Base-by-base conservation (phyloP, 2,329 filamentous ascomycete genomes). In the Laburnicola sp. region DNA sequence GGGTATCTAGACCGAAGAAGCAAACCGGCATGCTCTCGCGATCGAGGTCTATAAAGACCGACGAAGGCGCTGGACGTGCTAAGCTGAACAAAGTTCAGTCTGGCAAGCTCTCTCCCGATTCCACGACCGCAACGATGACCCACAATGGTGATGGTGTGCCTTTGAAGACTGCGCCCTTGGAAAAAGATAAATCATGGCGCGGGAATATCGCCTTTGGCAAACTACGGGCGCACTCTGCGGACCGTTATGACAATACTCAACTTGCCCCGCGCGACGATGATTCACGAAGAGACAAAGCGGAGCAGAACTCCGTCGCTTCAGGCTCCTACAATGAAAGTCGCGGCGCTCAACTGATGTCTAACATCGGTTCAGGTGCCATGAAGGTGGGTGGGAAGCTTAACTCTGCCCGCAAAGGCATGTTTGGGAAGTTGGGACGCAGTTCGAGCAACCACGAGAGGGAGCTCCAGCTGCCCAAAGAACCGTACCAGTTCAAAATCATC, bases 401-500 rank as follows among this genome's bases (percentile, higher is more conserved):
- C 56, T 90, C 91, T 64, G 84, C 93, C 55, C 87, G 89, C 58
- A 93, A 91, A 67, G 87, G 88, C 7, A 80, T 95, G 45, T 92
- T 96, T 65, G 88, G 88, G 53, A 94, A 94, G 72, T 80, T 86
- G 59, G 82, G 81, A 21, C 82, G 89, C 48, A 88, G 86, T 64
- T 81, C 81, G 39, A 89, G 88, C 67, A 88, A 85, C 59, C 83
- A 86, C 60, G 88, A 86, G 68, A 87, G 75, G 56, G 86, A 88
- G 53, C 58, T 63, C n/a, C 76, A 79, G 3, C 73, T 82, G 2
- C 75, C 91, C 9, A 90, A 91, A 59, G 90, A 94, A 66, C 87
- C 91, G 64, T 96, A 97, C 65, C 81, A 88, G 48, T 81, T 91
- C 64, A 90, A 88, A 62, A 86, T 96, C 37, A 90, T 97, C 70